phyloP scores from a whole-genome alignment of 257 asterid genomes.

The Buddleja alternifolia region DNA sequence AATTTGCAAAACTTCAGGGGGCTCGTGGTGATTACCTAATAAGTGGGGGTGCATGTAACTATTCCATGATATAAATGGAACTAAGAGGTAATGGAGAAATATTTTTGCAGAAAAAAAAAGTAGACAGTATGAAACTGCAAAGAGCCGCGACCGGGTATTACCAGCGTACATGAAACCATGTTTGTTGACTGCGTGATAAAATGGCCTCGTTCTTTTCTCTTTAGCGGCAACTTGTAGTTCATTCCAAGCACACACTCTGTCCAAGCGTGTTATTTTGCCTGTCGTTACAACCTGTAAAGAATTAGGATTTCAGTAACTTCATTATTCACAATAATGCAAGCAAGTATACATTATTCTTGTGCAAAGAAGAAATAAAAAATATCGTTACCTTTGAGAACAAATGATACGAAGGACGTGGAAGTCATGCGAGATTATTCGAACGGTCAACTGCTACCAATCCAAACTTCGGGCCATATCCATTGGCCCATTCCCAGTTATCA shows the following conservation, averaged over 20 bases:
- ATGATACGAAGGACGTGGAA: conserved; percentile 82
- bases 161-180: conserved; percentile 96
- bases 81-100: no score
- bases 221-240: conserved; percentile 77
- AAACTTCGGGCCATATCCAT: conserved; percentile 98
- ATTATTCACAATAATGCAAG: conserved; percentile 13
- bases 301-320: conserved; percentile 13
- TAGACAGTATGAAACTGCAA: no score
- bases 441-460: conserved; percentile 95
- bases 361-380: not conserved
- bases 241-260: conserved; percentile 73
- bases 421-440: conserved; percentile 69
- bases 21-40: no score
- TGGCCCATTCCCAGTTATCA: conserved; percentile 99
- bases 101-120: no score
- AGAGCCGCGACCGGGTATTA: conserved; percentile 34
- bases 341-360: no score
- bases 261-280: conserved; percentile 66
- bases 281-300: conserved; percentile 69
- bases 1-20: no score
- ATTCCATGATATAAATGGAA: no score
- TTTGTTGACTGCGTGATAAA: conserved; percentile 75
- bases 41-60: no score
- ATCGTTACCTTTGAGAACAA: conserved; percentile 66
- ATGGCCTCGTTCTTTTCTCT: conserved; percentile 74